phyloP scores from a whole-genome alignment of 306 rosid species.

The Casuarina equisetifolia region DNA sequence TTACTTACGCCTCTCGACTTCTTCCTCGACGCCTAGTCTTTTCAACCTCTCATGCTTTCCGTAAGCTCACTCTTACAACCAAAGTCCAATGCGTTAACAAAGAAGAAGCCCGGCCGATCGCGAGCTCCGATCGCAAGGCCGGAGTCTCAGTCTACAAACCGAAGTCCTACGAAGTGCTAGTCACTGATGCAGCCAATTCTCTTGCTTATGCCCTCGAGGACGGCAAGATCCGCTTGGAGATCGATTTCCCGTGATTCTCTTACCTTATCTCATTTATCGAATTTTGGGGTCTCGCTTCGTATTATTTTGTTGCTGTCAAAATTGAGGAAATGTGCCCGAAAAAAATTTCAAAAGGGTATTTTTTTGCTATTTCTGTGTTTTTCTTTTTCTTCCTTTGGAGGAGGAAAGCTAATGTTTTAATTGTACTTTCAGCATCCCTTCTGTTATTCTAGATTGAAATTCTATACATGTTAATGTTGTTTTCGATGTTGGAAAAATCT shows the following conservation, averaged over 20 bases:
- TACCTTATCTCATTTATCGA: not conserved
- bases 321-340: not conserved
- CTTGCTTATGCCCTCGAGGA: slow-evolving; percentile 75
- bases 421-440: too few species aligned
- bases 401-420: too few species aligned
- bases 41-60: slow-evolving; percentile 18
- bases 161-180: slow-evolving; percentile 77
- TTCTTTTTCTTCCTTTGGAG: too few species aligned
- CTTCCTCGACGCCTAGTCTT: slow-evolving; percentile 25
- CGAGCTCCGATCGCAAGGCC: slow-evolving; percentile 43
- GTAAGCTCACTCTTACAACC: slow-evolving; percentile 13
- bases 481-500: too few species aligned
- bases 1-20: slow-evolving; percentile 5
- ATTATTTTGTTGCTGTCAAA: not conserved
- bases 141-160: slow-evolving; percentile 88
- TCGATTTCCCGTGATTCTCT: slow-evolving; percentile 79
- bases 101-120: slow-evolving; percentile 33
- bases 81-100: slow-evolving; percentile 48
- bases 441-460: too few species aligned
- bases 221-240: slow-evolving; percentile 75
- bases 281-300: not conserved
- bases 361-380: too few species aligned
- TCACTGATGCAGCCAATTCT: slow-evolving; percentile 73
- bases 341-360: not conserved
- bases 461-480: too few species aligned